These are phyloP conservation scores for Candida rishiriensis DNA, from an alignment of 805 yeast genomes.

Conservation along the genomic window DNA sequence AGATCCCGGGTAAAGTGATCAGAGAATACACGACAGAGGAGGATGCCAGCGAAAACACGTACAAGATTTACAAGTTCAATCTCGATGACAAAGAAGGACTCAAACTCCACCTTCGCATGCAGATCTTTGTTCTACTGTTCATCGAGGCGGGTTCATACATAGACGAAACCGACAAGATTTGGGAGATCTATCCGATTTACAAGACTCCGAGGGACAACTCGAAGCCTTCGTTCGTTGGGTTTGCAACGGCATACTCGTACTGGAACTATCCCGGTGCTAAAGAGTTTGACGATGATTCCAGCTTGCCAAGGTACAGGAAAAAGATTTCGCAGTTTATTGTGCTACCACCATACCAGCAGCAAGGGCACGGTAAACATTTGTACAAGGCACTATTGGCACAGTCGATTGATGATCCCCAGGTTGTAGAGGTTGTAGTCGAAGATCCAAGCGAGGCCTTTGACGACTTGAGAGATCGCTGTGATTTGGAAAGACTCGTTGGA, in stretches of 20 bases:
- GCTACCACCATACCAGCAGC: conserved; percentile 78
- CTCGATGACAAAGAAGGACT: conserved; percentile 37
- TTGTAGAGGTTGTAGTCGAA: conserved; percentile 80
- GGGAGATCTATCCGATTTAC: conserved; percentile 64
- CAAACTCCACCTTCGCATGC: conserved; percentile 64
- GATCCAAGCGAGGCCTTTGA: conserved; percentile 94
- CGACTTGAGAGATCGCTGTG: conserved; percentile 81
- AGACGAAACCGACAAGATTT: conserved; percentile 65
- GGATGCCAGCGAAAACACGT: conserved; percentile 33
- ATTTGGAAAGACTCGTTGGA: conserved; percentile 47
- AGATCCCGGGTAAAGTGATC: conserved; percentile 30
- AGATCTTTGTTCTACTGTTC: conserved; percentile 73
- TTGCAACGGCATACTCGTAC: conserved; percentile 77
- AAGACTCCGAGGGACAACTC: conserved; percentile 25
- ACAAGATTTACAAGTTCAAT: conserved; percentile 47
- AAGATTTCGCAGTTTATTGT: conserved; percentile 86
- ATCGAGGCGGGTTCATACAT: conserved; percentile 94
- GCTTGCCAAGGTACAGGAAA: conserved; percentile 41
- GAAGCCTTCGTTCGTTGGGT: conserved; percentile 60
- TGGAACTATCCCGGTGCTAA: conserved; percentile 73
- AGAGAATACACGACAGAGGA: conserved; percentile 24
- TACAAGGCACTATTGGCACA: conserved; percentile 50
- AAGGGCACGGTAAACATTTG: conserved; percentile 64
- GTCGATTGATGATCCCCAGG: conserved; percentile 50
- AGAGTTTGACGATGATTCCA: conserved; percentile 22